These are phyloP conservation scores for Schizopora paradoxa DNA, from an alignment of 1,284 basidiomycete genomes.

Conservation along the genomic window DNA sequence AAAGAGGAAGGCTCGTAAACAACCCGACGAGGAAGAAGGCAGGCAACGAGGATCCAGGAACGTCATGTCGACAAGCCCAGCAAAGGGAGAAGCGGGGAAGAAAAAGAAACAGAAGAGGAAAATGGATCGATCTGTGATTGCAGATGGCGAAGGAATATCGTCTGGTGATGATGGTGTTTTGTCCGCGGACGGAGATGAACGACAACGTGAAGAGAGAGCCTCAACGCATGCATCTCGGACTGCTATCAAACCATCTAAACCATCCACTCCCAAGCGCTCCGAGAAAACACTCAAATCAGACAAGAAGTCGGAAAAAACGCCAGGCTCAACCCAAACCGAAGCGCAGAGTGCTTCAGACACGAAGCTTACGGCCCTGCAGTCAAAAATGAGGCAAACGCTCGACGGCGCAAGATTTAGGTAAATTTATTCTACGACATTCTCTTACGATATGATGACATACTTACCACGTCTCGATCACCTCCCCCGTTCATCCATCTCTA, in stretches of 20 bases:
- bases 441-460: neutral
- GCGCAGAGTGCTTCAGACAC: conserved; percentile 15
- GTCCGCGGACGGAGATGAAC: no score
- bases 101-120: conserved; percentile 33
- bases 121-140: conserved; percentile 22
- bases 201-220: no score
- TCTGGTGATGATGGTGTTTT: no score
- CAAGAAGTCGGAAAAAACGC: conserved; percentile 13
- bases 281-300: conserved; percentile 21
- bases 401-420: conserved; percentile 85
- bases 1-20: no score
- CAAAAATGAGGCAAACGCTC: conserved; percentile 68
- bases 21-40: conserved; percentile 21
- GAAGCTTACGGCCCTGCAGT: conserved; percentile 68
- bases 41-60: conserved; percentile 22
- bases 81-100: conserved; percentile 26
- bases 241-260: no score
- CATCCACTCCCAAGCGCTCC: no score
- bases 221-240: no score
- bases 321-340: conserved; percentile 1
- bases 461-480: conserved; percentile 5
- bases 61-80: conserved; percentile 30
- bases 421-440: conserved; percentile 19
- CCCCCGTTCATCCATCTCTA: conserved; percentile 10
- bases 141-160: neutral